These are phyloP conservation scores for Claviceps sp. DNA, from an alignment of 2,329 filamentous ascomycete genomes.

Conservation along the genomic window DNA sequence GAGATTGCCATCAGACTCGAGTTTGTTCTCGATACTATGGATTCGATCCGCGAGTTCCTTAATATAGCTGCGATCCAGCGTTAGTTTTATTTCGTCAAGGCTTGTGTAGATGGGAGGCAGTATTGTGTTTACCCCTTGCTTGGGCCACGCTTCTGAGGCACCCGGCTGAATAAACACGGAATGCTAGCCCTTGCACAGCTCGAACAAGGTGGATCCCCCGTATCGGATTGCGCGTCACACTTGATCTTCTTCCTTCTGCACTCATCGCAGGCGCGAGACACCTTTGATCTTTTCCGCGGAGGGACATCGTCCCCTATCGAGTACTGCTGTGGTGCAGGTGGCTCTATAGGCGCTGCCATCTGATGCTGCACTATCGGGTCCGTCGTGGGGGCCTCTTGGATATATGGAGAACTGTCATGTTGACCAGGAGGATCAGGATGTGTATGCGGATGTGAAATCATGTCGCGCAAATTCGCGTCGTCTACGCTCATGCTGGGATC, in stretches of 20 bases:
- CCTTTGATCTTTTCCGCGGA: constrained; percentile 68
- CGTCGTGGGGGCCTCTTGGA: constrained; percentile 22
- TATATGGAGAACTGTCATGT: constrained; percentile 22
- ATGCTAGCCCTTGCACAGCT: constrained; percentile 68
- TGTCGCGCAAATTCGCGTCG: constrained; percentile 28
- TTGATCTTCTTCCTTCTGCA: constrained; percentile 83
- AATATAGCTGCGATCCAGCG: constrained; percentile 50
- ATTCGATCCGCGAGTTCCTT: constrained; percentile 82
- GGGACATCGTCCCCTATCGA: constrained; percentile 44
- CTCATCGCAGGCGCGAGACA: constrained; percentile 79
- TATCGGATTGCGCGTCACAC: constrained; percentile 69
- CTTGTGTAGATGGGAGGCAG: background rate
- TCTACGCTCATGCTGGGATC: constrained; percentile 31
- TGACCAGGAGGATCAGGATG: constrained; percentile 24
- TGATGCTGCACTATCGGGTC: constrained; percentile 24
- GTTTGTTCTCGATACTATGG: constrained; percentile 67
- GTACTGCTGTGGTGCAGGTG: constrained; percentile 23
- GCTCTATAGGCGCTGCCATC: constrained; percentile 23
- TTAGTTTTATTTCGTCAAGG: constrained; percentile 1
- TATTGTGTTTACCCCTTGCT: constrained; percentile 61
- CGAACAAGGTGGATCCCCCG: constrained; percentile 60
- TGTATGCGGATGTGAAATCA: constrained; percentile 30
- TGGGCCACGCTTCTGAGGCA: constrained; percentile 77
- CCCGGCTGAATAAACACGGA: constrained; percentile 72
- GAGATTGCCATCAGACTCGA: constrained; percentile 37